Base-by-base conservation (phyloP, 352 stramenopile species). In the Phytophthora boehmeriae region DNA sequence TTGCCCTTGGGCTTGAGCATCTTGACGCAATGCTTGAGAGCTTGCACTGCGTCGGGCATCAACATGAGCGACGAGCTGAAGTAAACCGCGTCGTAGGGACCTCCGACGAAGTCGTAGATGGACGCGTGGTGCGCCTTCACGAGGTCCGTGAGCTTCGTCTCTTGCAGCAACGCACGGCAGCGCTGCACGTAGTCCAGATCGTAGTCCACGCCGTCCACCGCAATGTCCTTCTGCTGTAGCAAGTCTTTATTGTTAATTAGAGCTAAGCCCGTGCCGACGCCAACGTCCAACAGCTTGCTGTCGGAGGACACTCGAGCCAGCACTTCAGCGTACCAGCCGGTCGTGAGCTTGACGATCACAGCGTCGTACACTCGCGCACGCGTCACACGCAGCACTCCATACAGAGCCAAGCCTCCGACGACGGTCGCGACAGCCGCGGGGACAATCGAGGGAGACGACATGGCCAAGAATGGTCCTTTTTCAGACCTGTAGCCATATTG, bases 51-150 rank as follows among this genome's bases (percentile, higher is more conserved):
- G 69, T 97, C 88, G 1, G 92, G 92, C 70, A 98, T 92, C 68
- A 98, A 84, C 76, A 93, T 96, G 38, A 97, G 89, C 28, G 90
- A 97, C 36, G 89, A 91, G 56, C 84, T 96, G 62, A 97, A 97
- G 76, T 98, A 98, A 19, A 88, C 86, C 28, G 87, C 89, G 71
- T 97, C 90, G 65, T 95, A 97, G 25, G 71, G 81, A 2, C 74
- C 83, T 49, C 68, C 73, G 30, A 61, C 23, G 42, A 63, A 89
- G 56, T 97, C 86, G 72, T 95, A 97, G 51, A 97, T 74, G 42
- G 85, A 95, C 43, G 75, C 86, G 66, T 92, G 81, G 45, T 87
- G 64, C 34, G 93, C 87, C 5, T 66, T 65, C 19, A 97, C 75
- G 34, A 54, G 73, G 16, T 70, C 65, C 23, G 66, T 57, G 14